Base-by-base conservation (phyloP, 306 rosid genomes). In the Sophora flavescens region DNA sequence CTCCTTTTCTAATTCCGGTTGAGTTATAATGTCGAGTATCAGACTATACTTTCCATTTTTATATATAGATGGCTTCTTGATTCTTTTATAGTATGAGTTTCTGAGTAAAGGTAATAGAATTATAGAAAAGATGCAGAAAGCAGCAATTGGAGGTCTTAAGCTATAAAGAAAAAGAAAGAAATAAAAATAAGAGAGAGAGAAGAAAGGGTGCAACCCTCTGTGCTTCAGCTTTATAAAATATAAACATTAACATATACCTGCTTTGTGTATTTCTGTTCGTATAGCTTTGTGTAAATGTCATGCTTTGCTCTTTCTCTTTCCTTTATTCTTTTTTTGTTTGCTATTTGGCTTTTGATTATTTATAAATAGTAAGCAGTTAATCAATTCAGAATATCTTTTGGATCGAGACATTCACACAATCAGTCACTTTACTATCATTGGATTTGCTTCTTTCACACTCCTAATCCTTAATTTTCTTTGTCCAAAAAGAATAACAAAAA, bases 111-210 rank as follows among this genome's bases (percentile, higher is more conserved):
- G 68, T 30, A 26, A 45, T n/a, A 51, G 35, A 68, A 66, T 39
- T 15, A 45, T n/a, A 51, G 35, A 68, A 66, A 74, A 74, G 47
- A 52, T 73, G 63, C 48, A 42, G 44, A 54, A 72, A 83, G 70
- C 59, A 57, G 6, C 13, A 79, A 72, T 17, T 15, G 53, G 3
- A 54, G 36, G 39, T 15, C 38, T 53, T 12, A 33, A 54, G 75
- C 62, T 70, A 67, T 51, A 63, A 70, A 10, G 64, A 42, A 13
- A 69, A 56, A 54, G 52, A 22, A 44, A 42, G 16, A 11, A 8
- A 63, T 8, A 11, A 64, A 42, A 53, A 30, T 33, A 63, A 9
- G 5, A 15, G 38, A 50, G 35, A 72, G 9, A 22, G 45, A 48
- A 16, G 70, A 60, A 58, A 5, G 17, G 32, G 62, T 48, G 9